Conservation (phyloP, 495 filamentous ascomycete species). For the Daldinia decipiens region DNA sequence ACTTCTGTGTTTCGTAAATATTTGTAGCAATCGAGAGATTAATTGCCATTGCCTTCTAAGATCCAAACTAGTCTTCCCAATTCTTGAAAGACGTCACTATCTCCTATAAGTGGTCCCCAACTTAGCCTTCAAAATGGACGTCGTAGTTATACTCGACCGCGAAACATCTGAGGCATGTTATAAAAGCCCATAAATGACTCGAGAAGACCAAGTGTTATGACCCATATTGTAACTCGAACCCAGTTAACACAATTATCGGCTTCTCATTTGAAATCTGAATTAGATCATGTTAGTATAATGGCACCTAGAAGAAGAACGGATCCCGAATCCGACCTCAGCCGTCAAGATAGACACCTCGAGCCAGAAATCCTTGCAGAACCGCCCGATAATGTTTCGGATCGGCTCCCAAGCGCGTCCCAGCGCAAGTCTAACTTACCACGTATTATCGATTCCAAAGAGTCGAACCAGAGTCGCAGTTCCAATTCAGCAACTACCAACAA, state of each 20-base stretch:
- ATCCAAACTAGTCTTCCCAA: neutral
- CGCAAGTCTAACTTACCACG: slow-evolving; percentile 3
- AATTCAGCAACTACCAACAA: neutral
- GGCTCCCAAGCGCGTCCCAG: neutral
- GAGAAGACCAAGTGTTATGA: neutral
- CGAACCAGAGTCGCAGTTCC: slow-evolving; percentile 4
- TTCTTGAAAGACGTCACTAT: slow-evolving; percentile 24
- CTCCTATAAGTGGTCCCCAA: neutral
- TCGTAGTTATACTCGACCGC: slow-evolving; percentile 2
- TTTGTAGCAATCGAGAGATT: slow-evolving; percentile 21
- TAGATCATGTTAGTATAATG: slow-evolving; percentile 4
- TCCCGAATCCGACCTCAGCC: neutral
- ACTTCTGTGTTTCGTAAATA: slow-evolving; percentile 19
- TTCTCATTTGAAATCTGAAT: neutral
- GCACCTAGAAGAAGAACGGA: neutral
- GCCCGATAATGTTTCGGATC: slow-evolving; percentile 11
- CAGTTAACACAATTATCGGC: no score
- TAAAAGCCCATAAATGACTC: neutral
- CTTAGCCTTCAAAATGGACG: slow-evolving; percentile 8
- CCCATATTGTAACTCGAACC: neutral
- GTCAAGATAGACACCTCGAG: neutral
- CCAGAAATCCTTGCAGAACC: neutral
- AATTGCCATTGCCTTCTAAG: slow-evolving; percentile 6
- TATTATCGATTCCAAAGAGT: neutral
- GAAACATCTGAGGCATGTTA: neutral